Base-by-base conservation (phyloP, 2,329 filamentous ascomycete genomes). In the Sporothrix variecibatus region DNA sequence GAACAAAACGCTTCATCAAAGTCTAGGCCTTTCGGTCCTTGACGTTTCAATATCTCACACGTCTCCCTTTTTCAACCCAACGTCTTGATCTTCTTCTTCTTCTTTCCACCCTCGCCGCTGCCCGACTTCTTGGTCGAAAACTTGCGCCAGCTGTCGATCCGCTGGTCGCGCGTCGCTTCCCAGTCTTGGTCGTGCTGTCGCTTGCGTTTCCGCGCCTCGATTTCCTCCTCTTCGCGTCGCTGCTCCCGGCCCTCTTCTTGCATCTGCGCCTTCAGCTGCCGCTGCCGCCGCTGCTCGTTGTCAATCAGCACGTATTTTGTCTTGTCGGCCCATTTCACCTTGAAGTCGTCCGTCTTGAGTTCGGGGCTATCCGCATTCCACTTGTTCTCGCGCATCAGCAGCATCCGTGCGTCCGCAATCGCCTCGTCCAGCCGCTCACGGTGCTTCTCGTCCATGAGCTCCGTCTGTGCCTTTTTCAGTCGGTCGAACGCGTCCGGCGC, bases 401-500 rank as follows among this genome's bases (percentile, higher is more conserved):
- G 89, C 89, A 96, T 95, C 79, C 96, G 94, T 68, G 96, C 96
- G 82, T 99, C 96, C 51, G 95, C 93, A 78, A 98, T 98, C 78
- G 94, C 93, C 84, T 98, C 96, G 85, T 99, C 96, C 0, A 99
- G 91, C 49, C 90, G 89, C 76, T 88, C 89, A 75, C 96, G 94
- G 81, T 94, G 89, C 84, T 98, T 98, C 85, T 98, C 95, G 82
- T 99, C 96, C 86, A 97, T 92, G 4, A 99, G 89, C 79, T 94
- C 90, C 1, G 91, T 93, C 81, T 98, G 94, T 0, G 96, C 96
- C 84, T 98, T 98, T 80, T 97, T 97, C 38, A 99, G 88, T 11
- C 95, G 91, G 84, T 99, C 96, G 81, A 99, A 99, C 77, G 96
- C 96, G 79, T 98, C 96, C 3, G 96, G 95, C 0, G 96, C 96